Conservation (phyloP, 306 rosid genomes). For the Gastrolobium bilobum region DNA sequence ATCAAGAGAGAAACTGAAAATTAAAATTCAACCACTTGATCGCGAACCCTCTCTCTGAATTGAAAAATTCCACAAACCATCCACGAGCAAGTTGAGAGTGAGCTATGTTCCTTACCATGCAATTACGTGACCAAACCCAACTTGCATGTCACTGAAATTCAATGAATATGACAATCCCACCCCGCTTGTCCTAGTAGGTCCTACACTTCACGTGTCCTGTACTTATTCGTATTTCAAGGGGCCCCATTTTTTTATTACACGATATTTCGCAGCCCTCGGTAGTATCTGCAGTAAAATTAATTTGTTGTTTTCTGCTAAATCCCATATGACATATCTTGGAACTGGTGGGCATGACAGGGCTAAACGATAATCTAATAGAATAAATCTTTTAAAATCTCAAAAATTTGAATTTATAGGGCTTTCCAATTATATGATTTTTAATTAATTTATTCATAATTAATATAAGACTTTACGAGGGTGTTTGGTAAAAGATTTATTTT, state of each 20-base stretch:
- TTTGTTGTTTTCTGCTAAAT: background rate
- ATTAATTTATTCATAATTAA: no score
- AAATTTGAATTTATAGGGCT: no score
- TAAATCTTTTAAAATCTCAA: no score
- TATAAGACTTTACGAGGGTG: no score
- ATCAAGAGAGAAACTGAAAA: constrained; percentile 3
- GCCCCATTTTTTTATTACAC: constrained; percentile 23
- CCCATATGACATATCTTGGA: no score
- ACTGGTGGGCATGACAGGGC: no score
- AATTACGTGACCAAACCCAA: constrained; percentile 42
- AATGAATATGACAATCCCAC: constrained; percentile 51
- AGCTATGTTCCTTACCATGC: constrained; percentile 36
- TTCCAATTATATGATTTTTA: no score
- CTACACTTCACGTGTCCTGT: constrained; percentile 57
- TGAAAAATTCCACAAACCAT: constrained; percentile 8
- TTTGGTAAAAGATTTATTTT: no score
- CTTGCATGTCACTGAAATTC: constrained; percentile 41
- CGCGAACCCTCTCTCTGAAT: background rate
- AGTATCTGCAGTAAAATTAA: background rate
- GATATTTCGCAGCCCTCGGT: constrained; percentile 42
- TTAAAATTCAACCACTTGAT: constrained; percentile 37
- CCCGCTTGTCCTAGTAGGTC: constrained; percentile 46
- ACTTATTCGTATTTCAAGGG: constrained; percentile 36
- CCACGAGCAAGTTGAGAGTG: constrained; percentile 38
- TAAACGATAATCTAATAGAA: no score